phyloP scores from a whole-genome alignment of 805 yeast genomes.

The Sporopachydermia lactativora region DNA sequence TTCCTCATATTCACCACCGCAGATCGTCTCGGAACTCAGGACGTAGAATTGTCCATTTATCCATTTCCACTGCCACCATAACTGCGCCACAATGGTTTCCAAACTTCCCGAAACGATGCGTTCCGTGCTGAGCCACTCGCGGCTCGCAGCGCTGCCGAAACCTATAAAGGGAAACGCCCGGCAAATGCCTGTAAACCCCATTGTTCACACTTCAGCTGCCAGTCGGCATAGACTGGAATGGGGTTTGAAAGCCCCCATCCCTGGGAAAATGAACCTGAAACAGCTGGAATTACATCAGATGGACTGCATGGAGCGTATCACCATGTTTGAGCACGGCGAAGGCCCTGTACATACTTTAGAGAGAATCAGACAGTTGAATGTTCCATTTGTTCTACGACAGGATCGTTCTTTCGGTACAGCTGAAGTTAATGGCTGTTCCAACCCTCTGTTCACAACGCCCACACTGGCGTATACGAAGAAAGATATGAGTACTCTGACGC shows the following conservation, averaged over 20 bases:
- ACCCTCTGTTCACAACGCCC: constrained; percentile 3
- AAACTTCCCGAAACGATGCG: too few species aligned
- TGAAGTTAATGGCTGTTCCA: constrained; percentile 6
- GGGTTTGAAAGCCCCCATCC: constrained; percentile 63
- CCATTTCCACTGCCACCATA: background rate
- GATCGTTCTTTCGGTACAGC: constrained; percentile 7
- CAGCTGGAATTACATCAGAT: constrained; percentile 50
- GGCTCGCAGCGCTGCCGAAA: background rate
- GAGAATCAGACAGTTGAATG: constrained; percentile 56
- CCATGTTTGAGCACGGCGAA: constrained; percentile 53
- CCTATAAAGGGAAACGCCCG: background rate
- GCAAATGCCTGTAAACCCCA: constrained; percentile 10
- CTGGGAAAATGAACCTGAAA: constrained; percentile 42
- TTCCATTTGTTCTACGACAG: constrained; percentile 28
- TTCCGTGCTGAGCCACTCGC: background rate
- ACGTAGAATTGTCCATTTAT: background rate
- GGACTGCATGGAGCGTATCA: constrained; percentile 53
- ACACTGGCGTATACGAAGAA: background rate
- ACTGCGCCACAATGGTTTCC: too few species aligned
- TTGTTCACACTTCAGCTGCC: constrained; percentile 54
- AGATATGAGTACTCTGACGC: constrained; percentile 17
- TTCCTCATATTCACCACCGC: too few species aligned
- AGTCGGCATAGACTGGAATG: constrained; percentile 53
- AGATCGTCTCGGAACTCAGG: too few species aligned
- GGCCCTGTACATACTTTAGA: constrained; percentile 45